Conservation (phyloP, 75 land plant genomes). For the Picea glauca region DNA sequence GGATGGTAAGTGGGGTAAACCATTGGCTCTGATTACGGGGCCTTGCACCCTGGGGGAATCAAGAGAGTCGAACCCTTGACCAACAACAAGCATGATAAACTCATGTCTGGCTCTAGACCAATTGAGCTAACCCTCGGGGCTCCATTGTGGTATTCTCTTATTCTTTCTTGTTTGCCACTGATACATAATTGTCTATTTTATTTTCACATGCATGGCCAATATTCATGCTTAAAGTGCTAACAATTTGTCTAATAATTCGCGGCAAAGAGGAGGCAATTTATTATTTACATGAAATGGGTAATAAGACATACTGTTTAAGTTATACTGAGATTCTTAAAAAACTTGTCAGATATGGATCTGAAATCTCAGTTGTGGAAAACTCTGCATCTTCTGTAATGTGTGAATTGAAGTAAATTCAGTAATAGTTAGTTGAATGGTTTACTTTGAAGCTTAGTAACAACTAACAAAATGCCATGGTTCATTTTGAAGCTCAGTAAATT, state of each 20-base stretch:
- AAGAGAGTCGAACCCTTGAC: too few relatives aligned
- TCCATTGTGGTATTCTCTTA: too few relatives aligned
- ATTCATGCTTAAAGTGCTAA: neutral
- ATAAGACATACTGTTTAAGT: neutral
- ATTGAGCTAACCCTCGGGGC: too few relatives aligned
- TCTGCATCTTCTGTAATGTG: too few relatives aligned
- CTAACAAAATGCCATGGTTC: neutral
- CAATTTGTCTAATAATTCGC: neutral
- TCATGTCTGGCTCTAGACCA: too few relatives aligned
- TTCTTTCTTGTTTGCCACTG: neutral
- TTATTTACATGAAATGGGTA: neutral
- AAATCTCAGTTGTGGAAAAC: neutral
- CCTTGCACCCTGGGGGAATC: too few relatives aligned
- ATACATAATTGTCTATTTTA: neutral
- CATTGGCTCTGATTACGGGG: too few relatives aligned
- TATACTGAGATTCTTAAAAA: neutral
- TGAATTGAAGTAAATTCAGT: neutral
- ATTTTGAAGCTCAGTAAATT: neutral
- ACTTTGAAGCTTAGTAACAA: neutral
- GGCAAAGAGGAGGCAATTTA: neutral
- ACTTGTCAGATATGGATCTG: neutral
- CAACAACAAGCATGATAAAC: too few relatives aligned
- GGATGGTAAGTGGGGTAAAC: too few relatives aligned
- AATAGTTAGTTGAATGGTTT: neutral
- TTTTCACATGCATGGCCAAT: neutral